Conservation (phyloP, 257 asterid species). For the Solanum infundibuliforme region DNA sequence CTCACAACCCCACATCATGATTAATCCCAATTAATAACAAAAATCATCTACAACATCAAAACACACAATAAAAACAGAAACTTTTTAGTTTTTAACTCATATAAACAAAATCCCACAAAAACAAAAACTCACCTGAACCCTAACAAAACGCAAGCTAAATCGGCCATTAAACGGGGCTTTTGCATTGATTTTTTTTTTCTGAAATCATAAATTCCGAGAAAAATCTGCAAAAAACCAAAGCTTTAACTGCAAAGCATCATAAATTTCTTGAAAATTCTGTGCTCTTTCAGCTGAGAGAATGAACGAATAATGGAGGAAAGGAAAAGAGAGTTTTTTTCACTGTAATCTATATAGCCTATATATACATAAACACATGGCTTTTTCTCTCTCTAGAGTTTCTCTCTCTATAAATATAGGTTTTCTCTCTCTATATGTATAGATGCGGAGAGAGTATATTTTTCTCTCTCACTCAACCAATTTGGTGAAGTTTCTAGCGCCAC, state of each 20-base stretch:
- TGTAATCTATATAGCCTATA: not conserved
- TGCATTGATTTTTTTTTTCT: not conserved
- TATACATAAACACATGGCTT: not conserved
- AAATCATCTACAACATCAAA: not conserved
- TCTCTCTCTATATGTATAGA: not conserved
- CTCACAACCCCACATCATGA: not conserved
- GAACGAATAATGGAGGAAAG: not conserved
- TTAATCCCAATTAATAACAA: not conserved
- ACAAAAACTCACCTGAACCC: not conserved
- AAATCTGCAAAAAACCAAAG: not conserved
- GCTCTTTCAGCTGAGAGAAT: not conserved
- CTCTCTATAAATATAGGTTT: not conserved
- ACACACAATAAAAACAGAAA: not conserved
- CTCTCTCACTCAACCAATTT: conserved; percentile 29
- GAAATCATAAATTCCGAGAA: not conserved
- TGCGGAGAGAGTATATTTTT: not conserved
- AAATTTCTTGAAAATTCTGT: not conserved
- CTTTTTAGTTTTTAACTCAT: not conserved
- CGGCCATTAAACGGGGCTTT: not conserved
- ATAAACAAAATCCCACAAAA: not conserved
- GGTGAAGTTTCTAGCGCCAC: conserved; percentile 38
- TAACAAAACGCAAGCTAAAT: not conserved
- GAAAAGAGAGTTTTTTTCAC: conserved; percentile 6
- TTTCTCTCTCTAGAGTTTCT: not conserved
- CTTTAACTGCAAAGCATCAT: not conserved